A percentile compares a stretch with the other conserved stretches of the same genome.
These are phyloP conservation scores for Collybia sordida DNA, from an alignment of 768 basidiomycete species.

Conservation along the genomic window DNA sequence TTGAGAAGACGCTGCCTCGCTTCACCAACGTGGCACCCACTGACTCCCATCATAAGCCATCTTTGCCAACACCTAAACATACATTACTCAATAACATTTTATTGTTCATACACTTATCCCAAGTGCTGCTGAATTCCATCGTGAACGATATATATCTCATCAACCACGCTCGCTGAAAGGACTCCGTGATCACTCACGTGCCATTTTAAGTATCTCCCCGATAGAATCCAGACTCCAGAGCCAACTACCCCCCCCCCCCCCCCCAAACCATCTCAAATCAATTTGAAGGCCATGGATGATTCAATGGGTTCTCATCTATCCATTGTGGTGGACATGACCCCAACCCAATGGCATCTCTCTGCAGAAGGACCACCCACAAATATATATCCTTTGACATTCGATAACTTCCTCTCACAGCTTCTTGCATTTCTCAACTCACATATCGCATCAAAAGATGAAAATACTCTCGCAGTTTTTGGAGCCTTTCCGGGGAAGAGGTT, in stretches of 20 bases:
- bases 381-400: constrained; percentile 57
- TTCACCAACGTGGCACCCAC: not conserved
- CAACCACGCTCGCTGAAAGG: no score
- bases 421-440: constrained; percentile 93
- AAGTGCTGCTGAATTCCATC: no score
- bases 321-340: constrained; percentile 83
- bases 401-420: constrained; percentile 78
- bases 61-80: no score
- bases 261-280: no score
- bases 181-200: no score
- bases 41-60: no score
- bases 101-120: no score
- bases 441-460: constrained; percentile 88
- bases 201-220: no score
- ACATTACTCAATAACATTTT: no score
- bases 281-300: constrained; percentile 28
- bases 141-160: no score
- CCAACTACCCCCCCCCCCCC: no score
- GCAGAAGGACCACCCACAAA: constrained; percentile 40
- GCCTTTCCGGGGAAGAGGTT: constrained; percentile 86
- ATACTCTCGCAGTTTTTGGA: constrained; percentile 88
- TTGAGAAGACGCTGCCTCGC: not conserved
- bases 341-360: constrained; percentile 82
- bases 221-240: no score
- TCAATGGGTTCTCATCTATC: constrained; percentile 59